phyloP scores from a whole-genome alignment of 2,329 filamentous ascomycete species.

The Pseudogymnoascus sp. region DNA sequence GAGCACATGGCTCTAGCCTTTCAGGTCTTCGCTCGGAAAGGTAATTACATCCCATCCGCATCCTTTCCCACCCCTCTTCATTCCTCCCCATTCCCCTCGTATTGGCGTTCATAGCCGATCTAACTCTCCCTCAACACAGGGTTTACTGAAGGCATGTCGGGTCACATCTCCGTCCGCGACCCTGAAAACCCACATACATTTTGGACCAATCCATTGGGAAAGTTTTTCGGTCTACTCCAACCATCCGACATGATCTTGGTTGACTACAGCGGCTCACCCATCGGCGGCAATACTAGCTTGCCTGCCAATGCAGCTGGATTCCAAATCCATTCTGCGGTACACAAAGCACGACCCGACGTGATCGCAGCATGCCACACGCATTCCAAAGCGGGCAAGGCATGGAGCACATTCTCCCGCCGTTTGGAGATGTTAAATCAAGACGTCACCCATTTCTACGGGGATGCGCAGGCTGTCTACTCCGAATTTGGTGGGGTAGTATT shows the following conservation, averaged over 20 bases:
- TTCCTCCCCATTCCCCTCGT: too few species aligned
- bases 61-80: too few species aligned
- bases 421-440: conserved; percentile 23
- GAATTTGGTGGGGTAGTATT: conserved; percentile 41
- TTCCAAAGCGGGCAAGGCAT: conserved; percentile 14
- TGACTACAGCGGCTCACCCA: conserved; percentile 35
- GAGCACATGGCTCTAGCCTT: conserved; percentile 39
- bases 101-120: too few species aligned
- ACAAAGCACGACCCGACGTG: conserved; percentile 13
- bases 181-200: conserved; percentile 18
- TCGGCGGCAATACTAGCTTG: conserved; percentile 29
- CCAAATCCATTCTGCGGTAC: conserved; percentile 15
- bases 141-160: conserved; percentile 34
- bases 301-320: conserved; percentile 17
- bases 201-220: conserved; percentile 18
- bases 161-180: conserved; percentile 32
- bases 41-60: conserved; percentile 11
- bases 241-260: conserved; percentile 41
- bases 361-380: conserved; percentile 16
- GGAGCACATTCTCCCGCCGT: conserved; percentile 13
- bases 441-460: conserved; percentile 33
- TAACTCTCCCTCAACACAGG: neutral
- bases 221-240: conserved; percentile 27
- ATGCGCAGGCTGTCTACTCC: conserved; percentile 27
- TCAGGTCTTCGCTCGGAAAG: conserved; percentile 35